Conservation (phyloP, 768 basidiomycete genomes). For the Tubosaeta brunneosetosa region DNA sequence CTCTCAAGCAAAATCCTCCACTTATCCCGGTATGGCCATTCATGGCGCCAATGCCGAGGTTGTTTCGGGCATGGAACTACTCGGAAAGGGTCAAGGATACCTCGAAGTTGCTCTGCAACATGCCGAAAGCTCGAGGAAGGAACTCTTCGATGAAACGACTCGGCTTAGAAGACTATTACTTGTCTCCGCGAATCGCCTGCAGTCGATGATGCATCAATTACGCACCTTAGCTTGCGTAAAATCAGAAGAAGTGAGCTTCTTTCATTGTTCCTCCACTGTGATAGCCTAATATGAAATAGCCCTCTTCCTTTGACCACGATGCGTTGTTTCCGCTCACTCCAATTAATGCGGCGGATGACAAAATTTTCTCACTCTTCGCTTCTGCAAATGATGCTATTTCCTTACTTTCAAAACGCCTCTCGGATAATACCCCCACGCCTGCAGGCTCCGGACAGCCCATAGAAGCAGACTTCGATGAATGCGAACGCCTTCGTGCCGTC, state of each 20-base stretch:
- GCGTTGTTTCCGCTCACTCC: conserved; percentile 52
- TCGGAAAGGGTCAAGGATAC: conserved; percentile 50
- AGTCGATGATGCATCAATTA: conserved; percentile 48
- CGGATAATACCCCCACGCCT: conserved; percentile 12
- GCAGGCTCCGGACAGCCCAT: conserved; percentile 13
- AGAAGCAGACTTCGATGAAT: conserved; percentile 36
- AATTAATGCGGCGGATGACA: conserved; percentile 44
- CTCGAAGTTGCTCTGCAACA: conserved; percentile 68
- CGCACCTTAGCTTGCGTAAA: conserved; percentile 36
- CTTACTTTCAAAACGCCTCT: conserved; percentile 27
- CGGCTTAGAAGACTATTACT: conserved; percentile 57
- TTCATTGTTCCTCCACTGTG: background rate
- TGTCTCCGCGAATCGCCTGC: conserved; percentile 60
- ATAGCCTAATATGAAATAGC: conserved; percentile 31
- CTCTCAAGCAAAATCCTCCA: conserved; percentile 54
- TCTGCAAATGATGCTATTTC: conserved; percentile 36
- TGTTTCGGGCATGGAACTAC: conserved; percentile 39
- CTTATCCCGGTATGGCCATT: conserved; percentile 47
- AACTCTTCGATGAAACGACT: conserved; percentile 61
- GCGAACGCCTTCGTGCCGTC: conserved; percentile 45
- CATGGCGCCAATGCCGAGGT: conserved; percentile 49
- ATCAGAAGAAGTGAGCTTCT: conserved; percentile 44
- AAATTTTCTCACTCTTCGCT: conserved; percentile 41
- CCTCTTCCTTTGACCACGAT: conserved; percentile 42
- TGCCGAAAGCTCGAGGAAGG: conserved; percentile 60